Evolutionary conservation across 176 grass and related monocot species (phyloP).

Genomic region (Hordeum vulgare): DNA sequence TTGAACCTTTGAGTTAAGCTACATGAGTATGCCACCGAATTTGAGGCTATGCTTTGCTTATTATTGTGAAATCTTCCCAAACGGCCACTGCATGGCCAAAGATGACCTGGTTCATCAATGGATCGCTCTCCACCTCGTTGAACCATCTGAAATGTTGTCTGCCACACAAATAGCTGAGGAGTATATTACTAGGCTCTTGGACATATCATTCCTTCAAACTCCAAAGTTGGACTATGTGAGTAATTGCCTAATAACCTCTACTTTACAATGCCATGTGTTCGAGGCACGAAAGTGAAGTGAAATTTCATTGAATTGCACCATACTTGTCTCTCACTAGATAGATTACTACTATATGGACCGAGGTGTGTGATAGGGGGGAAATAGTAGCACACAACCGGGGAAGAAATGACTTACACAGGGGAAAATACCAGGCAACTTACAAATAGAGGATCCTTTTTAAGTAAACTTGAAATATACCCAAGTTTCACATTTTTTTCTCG

Average conservation of each 20-base stretch:
- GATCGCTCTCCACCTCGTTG: background rate
- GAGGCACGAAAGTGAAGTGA: background rate
- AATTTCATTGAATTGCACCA: too few species aligned
- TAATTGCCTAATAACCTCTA: background rate
- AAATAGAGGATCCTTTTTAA: too few species aligned
- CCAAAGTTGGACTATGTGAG: background rate
- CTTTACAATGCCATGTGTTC: background rate
- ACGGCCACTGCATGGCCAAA: background rate
- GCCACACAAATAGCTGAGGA: background rate
- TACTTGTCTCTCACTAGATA: too few species aligned
- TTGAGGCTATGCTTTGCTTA: background rate
- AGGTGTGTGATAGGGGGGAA: too few species aligned
- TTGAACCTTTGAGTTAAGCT: background rate
- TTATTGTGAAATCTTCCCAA: background rate
- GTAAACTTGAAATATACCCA: too few species aligned
- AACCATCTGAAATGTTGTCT: background rate
- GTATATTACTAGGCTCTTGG: background rate
- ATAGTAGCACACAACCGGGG: too few species aligned
- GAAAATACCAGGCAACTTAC: too few species aligned
- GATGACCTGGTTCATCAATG: background rate
- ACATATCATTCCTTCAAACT: background rate
- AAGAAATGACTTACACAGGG: too few species aligned
- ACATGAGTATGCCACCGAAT: background rate
- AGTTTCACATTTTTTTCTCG: too few species aligned
- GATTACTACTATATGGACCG: too few species aligned